Conservation (phyloP, 331 rosid genomes). For the Prunus yedoensis region DNA sequence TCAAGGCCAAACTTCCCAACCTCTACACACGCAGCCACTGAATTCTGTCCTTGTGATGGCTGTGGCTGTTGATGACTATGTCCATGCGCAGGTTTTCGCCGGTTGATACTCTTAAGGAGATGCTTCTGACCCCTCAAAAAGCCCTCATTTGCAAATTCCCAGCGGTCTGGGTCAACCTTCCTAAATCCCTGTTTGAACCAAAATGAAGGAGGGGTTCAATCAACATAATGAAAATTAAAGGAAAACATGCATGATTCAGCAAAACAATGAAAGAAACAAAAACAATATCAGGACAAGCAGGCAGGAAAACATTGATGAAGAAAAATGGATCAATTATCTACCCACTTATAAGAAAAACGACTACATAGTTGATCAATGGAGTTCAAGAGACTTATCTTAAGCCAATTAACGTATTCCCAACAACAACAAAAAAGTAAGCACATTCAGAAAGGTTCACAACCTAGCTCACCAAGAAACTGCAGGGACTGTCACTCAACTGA, state of each 20-base stretch:
- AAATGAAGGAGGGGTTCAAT: slow-evolving; percentile 12
- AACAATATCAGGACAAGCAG: background rate
- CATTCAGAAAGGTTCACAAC: too few species aligned
- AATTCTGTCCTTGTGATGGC: slow-evolving; percentile 69
- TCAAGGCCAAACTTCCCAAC: slow-evolving; percentile 98
- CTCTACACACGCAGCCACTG: slow-evolving; percentile 92
- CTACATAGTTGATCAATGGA: too few species aligned
- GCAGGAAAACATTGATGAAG: background rate
- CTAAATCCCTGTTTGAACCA: slow-evolving; percentile 74
- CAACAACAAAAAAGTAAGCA: too few species aligned
- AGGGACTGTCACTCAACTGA: too few species aligned
- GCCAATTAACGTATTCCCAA: too few species aligned
- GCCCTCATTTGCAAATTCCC: slow-evolving; percentile 98
- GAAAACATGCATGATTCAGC: background rate
- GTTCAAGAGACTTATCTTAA: too few species aligned
- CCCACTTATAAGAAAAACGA: background rate
- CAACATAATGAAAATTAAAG: slow-evolving; percentile 9
- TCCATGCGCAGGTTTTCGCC: slow-evolving; percentile 93
- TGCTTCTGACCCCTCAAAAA: slow-evolving; percentile 93
- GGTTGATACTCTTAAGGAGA: slow-evolving; percentile 72
- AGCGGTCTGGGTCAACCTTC: slow-evolving; percentile 97
- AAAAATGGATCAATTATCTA: background rate
- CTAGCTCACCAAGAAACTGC: too few species aligned
- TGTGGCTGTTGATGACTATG: slow-evolving; percentile 61
- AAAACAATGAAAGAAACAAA: background rate